These are phyloP conservation scores for Collariella sp. DNA, from an alignment of 495 filamentous ascomycete species.

Conservation along the genomic window DNA sequence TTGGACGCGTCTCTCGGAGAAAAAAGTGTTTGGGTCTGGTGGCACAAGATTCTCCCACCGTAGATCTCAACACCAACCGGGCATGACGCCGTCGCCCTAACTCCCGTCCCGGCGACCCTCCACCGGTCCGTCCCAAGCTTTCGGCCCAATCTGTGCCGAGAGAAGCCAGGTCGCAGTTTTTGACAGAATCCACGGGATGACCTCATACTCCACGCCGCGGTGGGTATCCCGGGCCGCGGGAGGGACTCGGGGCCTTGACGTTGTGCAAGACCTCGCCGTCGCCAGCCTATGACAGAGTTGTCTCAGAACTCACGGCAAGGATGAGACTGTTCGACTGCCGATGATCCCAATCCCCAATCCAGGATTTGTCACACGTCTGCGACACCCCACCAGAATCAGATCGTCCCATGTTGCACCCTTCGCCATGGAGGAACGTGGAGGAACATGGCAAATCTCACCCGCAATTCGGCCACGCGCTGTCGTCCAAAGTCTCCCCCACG, in stretches of 20 bases:
- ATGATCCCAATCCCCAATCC: constrained; percentile 6
- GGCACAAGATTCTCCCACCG: too few relatives aligned
- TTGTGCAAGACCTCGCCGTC: background rate
- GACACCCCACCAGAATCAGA: background rate
- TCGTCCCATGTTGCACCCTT: constrained; percentile 1
- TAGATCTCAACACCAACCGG: background rate
- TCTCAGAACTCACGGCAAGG: background rate
- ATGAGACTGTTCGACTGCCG: background rate
- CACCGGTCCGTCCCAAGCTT: background rate
- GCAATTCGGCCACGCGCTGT: background rate
- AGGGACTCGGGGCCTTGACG: background rate
- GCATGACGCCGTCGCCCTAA: background rate
- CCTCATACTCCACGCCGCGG: constrained; percentile 6
- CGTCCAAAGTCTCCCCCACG: constrained; percentile 1
- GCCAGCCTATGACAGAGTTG: background rate
- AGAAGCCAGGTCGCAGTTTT: background rate
- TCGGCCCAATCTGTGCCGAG: background rate
- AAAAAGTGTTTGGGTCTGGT: too few relatives aligned
- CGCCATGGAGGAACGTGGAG: constrained; percentile 6
- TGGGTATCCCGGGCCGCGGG: background rate
- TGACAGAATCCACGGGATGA: background rate
- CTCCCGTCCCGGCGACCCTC: background rate
- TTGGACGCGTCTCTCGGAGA: background rate
- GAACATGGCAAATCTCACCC: constrained; percentile 5
- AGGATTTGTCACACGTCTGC: constrained; percentile 5